Conservation (phyloP, 495 filamentous ascomycete species). For the Neurospora sp. region DNA sequence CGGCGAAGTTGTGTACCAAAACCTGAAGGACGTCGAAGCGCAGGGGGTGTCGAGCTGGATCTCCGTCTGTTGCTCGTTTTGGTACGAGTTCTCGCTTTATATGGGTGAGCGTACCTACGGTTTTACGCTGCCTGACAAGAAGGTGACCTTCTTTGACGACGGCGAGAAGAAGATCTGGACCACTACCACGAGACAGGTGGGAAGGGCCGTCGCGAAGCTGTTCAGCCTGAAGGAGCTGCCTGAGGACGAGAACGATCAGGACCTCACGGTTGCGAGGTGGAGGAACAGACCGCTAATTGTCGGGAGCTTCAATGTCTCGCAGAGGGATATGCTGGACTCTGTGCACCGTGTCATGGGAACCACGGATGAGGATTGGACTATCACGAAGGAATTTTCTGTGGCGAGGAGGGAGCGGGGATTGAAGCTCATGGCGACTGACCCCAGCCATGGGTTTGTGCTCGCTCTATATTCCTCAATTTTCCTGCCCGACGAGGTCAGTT, state of each 20-base stretch:
- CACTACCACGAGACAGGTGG: constrained; percentile 35
- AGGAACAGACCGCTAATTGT: constrained; percentile 31
- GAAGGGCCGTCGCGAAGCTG: constrained; percentile 28
- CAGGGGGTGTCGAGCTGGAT: constrained; percentile 23
- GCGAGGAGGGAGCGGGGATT: constrained; percentile 36
- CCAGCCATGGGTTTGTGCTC: constrained; percentile 38
- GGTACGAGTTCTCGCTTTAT: constrained; percentile 37
- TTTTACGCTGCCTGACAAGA: constrained; percentile 21
- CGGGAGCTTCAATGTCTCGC: constrained; percentile 32
- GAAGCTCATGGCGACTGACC: constrained; percentile 31
- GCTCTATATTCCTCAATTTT: constrained; percentile 45
- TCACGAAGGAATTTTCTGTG: constrained; percentile 29
- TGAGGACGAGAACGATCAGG: constrained; percentile 30
- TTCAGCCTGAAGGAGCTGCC: constrained; percentile 30
- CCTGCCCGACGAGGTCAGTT: constrained; percentile 33
- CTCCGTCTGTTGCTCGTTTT: constrained; percentile 33
- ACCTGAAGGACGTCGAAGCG: constrained; percentile 27
- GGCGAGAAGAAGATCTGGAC: constrained; percentile 23
- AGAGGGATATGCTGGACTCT: constrained; percentile 38
- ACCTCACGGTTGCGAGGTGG: constrained; percentile 23
- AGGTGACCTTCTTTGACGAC: constrained; percentile 26
- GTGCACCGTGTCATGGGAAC: constrained; percentile 44
- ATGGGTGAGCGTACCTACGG: constrained; percentile 21
- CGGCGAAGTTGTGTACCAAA: not conserved
- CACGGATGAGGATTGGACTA: constrained; percentile 46